Conservation (phyloP, 352 stramenopile species). For the Pythium sukuiense region DNA sequence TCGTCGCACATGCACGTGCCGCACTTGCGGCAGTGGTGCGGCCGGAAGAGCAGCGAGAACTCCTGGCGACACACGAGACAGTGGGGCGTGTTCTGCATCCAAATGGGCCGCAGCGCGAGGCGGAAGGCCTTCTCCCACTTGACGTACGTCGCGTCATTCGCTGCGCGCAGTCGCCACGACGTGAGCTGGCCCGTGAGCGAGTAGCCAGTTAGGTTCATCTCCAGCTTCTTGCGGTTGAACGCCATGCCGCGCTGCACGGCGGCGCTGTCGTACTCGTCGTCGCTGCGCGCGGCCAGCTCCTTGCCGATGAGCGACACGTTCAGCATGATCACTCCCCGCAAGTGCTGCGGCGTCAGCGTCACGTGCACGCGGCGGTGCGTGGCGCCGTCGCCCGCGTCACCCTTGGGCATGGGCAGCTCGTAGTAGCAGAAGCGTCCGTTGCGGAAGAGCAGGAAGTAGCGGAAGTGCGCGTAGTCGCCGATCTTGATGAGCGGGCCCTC, state of each 20-base stretch:
- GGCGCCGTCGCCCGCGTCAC: constrained; percentile 1
- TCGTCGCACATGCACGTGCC: constrained; percentile 86
- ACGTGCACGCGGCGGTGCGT: constrained; percentile 53
- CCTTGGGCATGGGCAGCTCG: constrained; percentile 67
- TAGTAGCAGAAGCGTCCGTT: constrained; percentile 88
- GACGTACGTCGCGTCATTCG: constrained; percentile 66
- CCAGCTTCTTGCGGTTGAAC: constrained; percentile 80
- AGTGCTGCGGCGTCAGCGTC: constrained; percentile 71
- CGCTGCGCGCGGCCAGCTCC: constrained; percentile 49
- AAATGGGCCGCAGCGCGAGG: constrained; percentile 72
- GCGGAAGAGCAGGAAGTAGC: constrained; percentile 83
- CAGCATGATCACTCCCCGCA: constrained; percentile 85
- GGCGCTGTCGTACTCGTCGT: constrained; percentile 72
- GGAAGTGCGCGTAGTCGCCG: constrained; percentile 85
- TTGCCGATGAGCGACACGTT: constrained; percentile 73
- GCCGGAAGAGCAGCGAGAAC: constrained; percentile 73
- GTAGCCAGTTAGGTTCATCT: constrained; percentile 83
- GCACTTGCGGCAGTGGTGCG: constrained; percentile 85
- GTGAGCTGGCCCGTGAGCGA: constrained; percentile 75
- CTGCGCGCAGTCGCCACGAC: constrained; percentile 75
- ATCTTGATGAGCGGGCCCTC: constrained; percentile 85
- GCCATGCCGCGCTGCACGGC: constrained; percentile 67
- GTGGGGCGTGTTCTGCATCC: constrained; percentile 71
- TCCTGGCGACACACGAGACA: constrained; percentile 78
- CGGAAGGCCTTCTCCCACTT: constrained; percentile 85